Base-by-base conservation (phyloP, 352 stramenopile genomes). In the Peronospora belbahrii region DNA sequence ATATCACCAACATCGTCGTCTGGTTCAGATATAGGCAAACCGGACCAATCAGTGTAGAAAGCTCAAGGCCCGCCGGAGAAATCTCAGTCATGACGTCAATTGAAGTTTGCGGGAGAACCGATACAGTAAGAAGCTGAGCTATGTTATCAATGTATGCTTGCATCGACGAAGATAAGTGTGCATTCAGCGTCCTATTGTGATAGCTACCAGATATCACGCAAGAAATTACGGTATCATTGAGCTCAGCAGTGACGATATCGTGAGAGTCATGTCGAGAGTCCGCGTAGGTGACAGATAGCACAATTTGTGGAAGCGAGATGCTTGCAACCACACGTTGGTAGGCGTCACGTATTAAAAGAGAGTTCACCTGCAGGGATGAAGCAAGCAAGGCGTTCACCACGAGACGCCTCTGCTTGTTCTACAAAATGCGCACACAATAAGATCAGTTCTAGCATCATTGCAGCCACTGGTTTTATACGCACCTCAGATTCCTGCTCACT, bases 61-160 rank as follows among this genome's bases (percentile, higher is more conserved):
- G 44, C 4, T 64, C 37, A 5, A 78, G 35, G 0, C 75, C 65
- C 8, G 47, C 56, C 8, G 43, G 24, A 14, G 59, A 59, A 15
- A 51, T 49, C 11, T 66, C 56, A 51, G 74, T 34, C 44, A 78
- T 69, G 9, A 42, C 60, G 18, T 84, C 59, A 24, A 87, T 44
- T 4, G 49, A 60, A 22, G 81, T 70, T 9, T 53, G 64, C 15
- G 74, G 71, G 13, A 90, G 48, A 27, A 90, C 67, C 2, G 76
- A 79, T 7, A 85, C 67, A 20, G 72, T 85, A 32, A 87, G 42
- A 8, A 90, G 48, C 42, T 90, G 79, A 20, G 61, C 65, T 46
- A 90, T 74, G 36, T 88, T 90, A 28, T 90, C 74, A 38, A 84
- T 55, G 15, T 71, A 71, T 7, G 85, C 58, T 58, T 85, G 70